Conservation (phyloP, 176 grass and related monocot species). For the Cenchrus fungigraminus region DNA sequence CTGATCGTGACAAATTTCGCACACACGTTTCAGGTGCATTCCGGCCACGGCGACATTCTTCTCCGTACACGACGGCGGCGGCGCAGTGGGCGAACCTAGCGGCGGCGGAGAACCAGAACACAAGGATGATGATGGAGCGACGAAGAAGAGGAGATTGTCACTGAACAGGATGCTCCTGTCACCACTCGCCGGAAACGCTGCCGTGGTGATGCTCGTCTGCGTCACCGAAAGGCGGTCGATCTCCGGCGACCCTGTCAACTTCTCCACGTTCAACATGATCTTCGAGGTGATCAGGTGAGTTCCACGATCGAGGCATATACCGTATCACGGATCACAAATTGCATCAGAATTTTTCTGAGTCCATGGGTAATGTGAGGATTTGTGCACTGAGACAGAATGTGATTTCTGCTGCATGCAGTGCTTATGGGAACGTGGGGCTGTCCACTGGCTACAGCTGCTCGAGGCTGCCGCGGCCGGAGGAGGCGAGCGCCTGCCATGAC, state of each 20-base stretch:
- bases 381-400: not conserved
- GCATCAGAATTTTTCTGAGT: not conserved
- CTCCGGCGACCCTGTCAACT: conserved; percentile 72
- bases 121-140: conserved; percentile 5
- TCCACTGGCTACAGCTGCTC: conserved; percentile 72
- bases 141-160: not conserved
- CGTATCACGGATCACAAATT: not conserved
- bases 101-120: not conserved
- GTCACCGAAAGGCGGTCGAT: conserved; percentile 72
- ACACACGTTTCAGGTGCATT: conserved; percentile 55
- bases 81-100: not conserved
- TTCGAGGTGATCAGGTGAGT: conserved; percentile 74
- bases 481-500: conserved; percentile 48
- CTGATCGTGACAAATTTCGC: not conserved
- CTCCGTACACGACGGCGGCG: conserved; percentile 2
- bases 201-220: conserved; percentile 54
- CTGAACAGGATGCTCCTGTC: conserved; percentile 43
- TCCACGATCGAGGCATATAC: not conserved
- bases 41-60: conserved; percentile 49
- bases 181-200: conserved; percentile 35
- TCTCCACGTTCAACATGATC: conserved; percentile 70
- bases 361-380: not conserved
- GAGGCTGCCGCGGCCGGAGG: conserved; percentile 40
- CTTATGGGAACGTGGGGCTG: conserved; percentile 72
- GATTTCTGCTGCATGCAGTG: conserved; percentile 30